These are phyloP conservation scores for Drechslerella dactyloides DNA, from an alignment of 2,329 filamentous ascomycete genomes.

Conservation along the genomic window DNA sequence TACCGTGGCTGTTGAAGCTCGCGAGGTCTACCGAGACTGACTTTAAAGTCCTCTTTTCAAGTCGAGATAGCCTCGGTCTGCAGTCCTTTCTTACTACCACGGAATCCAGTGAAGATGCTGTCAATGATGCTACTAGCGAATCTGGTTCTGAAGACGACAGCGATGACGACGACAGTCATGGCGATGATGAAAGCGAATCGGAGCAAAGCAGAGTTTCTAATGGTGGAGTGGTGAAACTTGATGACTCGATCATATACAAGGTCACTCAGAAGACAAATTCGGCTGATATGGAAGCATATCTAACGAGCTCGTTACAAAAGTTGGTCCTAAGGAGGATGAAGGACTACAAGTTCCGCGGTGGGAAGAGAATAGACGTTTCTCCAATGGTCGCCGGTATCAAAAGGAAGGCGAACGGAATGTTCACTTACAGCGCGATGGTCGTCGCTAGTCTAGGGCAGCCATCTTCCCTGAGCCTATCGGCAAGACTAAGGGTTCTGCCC, in stretches of 20 bases:
- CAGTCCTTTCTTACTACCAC: slow-evolving; percentile 17
- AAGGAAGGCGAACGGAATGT: slow-evolving; percentile 50
- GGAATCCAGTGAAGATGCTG: background rate
- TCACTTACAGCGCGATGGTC: slow-evolving; percentile 48
- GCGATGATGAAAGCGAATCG: background rate
- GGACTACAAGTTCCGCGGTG: slow-evolving; percentile 20
- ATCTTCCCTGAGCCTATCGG: slow-evolving; percentile 30
- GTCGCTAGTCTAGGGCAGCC: slow-evolving; percentile 44
- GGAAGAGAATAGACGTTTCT: slow-evolving; percentile 38
- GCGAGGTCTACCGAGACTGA: slow-evolving; percentile 27
- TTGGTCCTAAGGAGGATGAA: slow-evolving; percentile 40
- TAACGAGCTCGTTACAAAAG: slow-evolving; percentile 30
- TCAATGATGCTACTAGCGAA: background rate
- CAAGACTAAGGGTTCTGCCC: slow-evolving; percentile 37
- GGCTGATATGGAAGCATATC: slow-evolving; percentile 42
- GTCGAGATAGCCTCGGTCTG: slow-evolving; percentile 35
- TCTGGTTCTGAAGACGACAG: slow-evolving; percentile 4
- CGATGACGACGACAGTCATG: background rate
- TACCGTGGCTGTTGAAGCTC: slow-evolving; percentile 37
- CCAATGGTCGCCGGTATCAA: slow-evolving; percentile 46
- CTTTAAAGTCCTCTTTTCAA: slow-evolving; percentile 40
- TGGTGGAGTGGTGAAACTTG: slow-evolving; percentile 13
- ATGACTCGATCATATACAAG: slow-evolving; percentile 37
- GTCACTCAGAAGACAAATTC: slow-evolving; percentile 46
- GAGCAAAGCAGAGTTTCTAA: background rate